Evolutionary conservation across 805 yeast species (phyloP).

Genomic region (Debaryomyces maramus): DNA sequence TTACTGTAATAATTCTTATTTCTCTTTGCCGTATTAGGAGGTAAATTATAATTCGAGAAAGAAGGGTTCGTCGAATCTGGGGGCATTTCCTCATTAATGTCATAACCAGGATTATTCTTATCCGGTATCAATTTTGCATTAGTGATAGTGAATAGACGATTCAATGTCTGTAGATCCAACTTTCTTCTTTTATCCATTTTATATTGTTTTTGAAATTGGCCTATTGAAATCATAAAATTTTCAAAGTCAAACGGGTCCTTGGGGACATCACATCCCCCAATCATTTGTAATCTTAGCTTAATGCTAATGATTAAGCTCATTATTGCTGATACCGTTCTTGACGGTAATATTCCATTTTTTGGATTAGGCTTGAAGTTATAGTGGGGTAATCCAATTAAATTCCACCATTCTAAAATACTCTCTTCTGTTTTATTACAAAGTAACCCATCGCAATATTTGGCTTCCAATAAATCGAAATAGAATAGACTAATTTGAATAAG

Average conservation of each 20-base stretch:
- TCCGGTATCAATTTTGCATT: slow-evolving; percentile 32
- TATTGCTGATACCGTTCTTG: slow-evolving; percentile 74
- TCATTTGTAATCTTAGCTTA: slow-evolving; percentile 53
- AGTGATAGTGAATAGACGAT: slow-evolving; percentile 34
- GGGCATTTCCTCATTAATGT: neutral
- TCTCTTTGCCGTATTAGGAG: slow-evolving; percentile 19
- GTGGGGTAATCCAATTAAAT: slow-evolving; percentile 57
- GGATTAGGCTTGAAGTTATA: slow-evolving; percentile 42
- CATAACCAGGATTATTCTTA: slow-evolving; percentile 3
- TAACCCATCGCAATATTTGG: slow-evolving; percentile 77
- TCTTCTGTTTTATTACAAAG: slow-evolving; percentile 74
- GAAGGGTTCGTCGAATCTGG: neutral
- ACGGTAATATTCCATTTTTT: slow-evolving; percentile 57
- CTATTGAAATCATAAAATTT: slow-evolving; percentile 63
- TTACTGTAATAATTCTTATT: slow-evolving; percentile 37
- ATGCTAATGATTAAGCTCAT: slow-evolving; percentile 75
- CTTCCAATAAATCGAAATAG: slow-evolving; percentile 73
- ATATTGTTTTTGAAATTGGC: slow-evolving; percentile 74
- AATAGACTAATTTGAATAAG: slow-evolving; percentile 73
- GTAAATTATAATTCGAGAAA: neutral
- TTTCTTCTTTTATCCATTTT: slow-evolving; percentile 51
- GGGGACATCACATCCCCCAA: slow-evolving; percentile 52
- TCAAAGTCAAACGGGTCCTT: slow-evolving; percentile 84
- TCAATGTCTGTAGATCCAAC: slow-evolving; percentile 58
- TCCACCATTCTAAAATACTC: slow-evolving; percentile 84